These are phyloP conservation scores for Saccharomycopsis phalli DNA, from an alignment of 1,139 yeast genomes.

Conservation along the genomic window DNA sequence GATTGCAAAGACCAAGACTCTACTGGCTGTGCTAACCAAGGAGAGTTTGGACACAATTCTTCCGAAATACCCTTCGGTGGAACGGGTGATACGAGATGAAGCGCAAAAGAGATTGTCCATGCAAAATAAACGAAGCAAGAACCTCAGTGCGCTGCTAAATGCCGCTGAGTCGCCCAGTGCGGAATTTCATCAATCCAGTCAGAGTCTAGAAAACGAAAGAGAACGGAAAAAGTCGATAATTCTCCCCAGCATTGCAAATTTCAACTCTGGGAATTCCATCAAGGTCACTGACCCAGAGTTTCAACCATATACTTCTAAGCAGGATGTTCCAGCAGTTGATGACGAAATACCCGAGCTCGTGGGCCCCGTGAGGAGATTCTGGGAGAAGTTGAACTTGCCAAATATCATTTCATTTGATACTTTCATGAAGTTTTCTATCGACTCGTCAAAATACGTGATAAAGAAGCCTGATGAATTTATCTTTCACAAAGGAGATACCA, in stretches of 20 bases:
- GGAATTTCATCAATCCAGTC: too few species aligned
- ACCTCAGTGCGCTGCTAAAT: constrained; percentile 8
- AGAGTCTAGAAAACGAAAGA: constrained; percentile 3
- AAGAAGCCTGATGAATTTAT: constrained; percentile 47
- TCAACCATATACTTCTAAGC: too few species aligned
- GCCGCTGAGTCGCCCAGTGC: background rate
- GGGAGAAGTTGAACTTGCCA: constrained; percentile 1
- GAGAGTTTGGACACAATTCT: constrained; percentile 53
- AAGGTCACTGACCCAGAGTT: constrained; percentile 8
- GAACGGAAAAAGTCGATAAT: constrained; percentile 14
- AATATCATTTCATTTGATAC: constrained; percentile 7
- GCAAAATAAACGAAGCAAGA: constrained; percentile 39
- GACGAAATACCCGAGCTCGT: constrained; percentile 9
- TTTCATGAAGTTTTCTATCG: constrained; percentile 8
- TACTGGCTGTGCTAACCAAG: constrained; percentile 59
- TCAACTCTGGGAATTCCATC: background rate
- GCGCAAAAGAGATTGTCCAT: constrained; percentile 69
- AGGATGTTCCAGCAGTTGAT: too few species aligned
- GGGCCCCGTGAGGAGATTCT: constrained; percentile 3
- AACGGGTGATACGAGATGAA: constrained; percentile 62
- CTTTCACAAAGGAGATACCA: constrained; percentile 48
- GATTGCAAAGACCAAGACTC: constrained; percentile 57
- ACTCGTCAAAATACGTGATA: too few species aligned
- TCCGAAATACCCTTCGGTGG: constrained; percentile 54
- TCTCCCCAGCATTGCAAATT: constrained; percentile 8